Percentiles rank a stretch among this genome's conserved stretches.
Conservation (phyloP, 352 stramenopile genomes). For the Pythium grandisporangium region DNA sequence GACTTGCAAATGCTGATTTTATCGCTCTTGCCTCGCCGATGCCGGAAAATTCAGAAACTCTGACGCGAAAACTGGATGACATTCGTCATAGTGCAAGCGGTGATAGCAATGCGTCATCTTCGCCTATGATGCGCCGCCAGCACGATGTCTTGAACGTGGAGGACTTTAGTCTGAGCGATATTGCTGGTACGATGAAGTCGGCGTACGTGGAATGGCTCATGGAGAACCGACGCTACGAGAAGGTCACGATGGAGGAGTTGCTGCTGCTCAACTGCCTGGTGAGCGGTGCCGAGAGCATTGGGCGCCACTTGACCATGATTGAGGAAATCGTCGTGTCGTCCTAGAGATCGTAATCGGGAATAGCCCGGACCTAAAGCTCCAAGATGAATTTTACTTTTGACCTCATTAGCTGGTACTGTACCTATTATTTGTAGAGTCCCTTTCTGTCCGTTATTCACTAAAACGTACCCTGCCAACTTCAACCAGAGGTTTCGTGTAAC, state of each 20-base stretch:
- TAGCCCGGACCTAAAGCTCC: too few species aligned
- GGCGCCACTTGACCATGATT: slow-evolving; percentile 54
- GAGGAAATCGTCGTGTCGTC: slow-evolving; percentile 68
- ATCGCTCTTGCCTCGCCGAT: not conserved
- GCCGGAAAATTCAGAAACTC: not conserved
- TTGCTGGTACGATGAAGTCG: slow-evolving; percentile 59
- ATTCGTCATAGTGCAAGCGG: not conserved
- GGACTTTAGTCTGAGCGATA: slow-evolving; percentile 65
- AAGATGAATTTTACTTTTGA: too few species aligned
- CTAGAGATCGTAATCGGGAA: slow-evolving; percentile 21
- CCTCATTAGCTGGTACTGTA: too few species aligned
- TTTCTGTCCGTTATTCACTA: too few species aligned
- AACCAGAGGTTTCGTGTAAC: too few species aligned
- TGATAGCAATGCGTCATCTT: slow-evolving; percentile 16
- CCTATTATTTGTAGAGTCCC: too few species aligned
- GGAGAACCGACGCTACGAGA: slow-evolving; percentile 62
- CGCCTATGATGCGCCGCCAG: slow-evolving; percentile 49
- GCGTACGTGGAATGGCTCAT: slow-evolving; percentile 77
- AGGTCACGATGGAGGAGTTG: slow-evolving; percentile 74
- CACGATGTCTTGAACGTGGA: slow-evolving; percentile 79
- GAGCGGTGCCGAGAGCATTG: slow-evolving; percentile 73
- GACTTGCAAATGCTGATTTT: too few species aligned
- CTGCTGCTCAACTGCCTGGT: slow-evolving; percentile 76
- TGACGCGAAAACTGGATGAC: slow-evolving; percentile 13
- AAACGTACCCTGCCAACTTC: too few species aligned